Base-by-base conservation (phyloP, 2,329 filamentous ascomycete species). In the Aspergillus brunneoviolaceus region DNA sequence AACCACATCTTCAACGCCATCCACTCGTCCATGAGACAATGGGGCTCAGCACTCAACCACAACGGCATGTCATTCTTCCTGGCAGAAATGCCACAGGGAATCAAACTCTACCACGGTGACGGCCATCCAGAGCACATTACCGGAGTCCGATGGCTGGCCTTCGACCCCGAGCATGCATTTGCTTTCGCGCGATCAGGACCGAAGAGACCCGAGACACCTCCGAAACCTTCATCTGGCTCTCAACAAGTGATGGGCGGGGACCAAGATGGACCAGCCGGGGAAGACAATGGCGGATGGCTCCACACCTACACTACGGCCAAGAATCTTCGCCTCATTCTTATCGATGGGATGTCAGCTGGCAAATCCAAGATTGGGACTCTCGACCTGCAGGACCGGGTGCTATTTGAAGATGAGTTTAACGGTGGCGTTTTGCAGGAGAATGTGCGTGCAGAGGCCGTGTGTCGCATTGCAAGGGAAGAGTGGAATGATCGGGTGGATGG, bases 1-100 rank as follows among this genome's bases (percentile, higher is more conserved):
- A 53, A 53, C 35, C 14, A 53, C 35, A 53, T 53, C 21, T 53
- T 53, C 51, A 53, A 53, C 35, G 35, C 51, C 35, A 53, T 53
- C 14, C 51, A 53, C 51, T 21, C 51, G 5, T 53, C 35, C 14
- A 53, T 53, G 51, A 16, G 35, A 53, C 51, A 53, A 45, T 53
- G 51, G 51, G 51, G 51, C 11, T 53, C 51, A 2, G 33, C 51
- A 25, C 23, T 53, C 5, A 31, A 52, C 25, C 51, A 52, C 25
- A 52, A 52, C 25, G 51, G 51, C 3, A 42, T 52, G 51, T 12
- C 51, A 3, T 52, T 52, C 11, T 42, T 52, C 11, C 33, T 52
- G 10, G 51, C 51, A 14, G 33, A 21, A 5, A 35, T 52, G 4
- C 21, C 51, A 35, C 5, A 52, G 31, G 51, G 51, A 12, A 16